Base-by-base conservation (phyloP, 768 basidiomycete species). In the Podaxis mareebaensis region DNA sequence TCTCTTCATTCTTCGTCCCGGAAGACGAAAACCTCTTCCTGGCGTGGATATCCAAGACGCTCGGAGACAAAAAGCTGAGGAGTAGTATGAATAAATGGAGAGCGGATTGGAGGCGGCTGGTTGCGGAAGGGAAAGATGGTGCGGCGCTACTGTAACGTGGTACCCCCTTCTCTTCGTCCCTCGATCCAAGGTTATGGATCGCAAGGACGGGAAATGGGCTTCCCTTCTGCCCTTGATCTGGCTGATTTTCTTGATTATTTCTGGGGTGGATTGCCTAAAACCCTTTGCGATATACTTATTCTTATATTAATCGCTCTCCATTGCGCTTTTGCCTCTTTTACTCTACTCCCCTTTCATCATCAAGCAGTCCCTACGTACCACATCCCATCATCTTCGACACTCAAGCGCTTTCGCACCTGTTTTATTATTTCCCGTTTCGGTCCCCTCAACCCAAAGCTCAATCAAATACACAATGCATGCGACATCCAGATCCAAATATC, bases 1-100 rank as follows among this genome's bases (percentile, higher is more conserved):
- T 99, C 8, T 96, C 95, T 0, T 96, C 95, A 7, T 96, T 95
- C 77, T 99, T 97, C 71, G 88, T 98, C 6, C 92, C 94, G 0
- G 92, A 96, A 73, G 87, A 93, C 68, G 96, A 99, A 65, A 86
- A 98, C 68, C 76, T 80, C 3, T 79, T 97, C 28, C 76, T 99
- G 67, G 74, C 79, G 1, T 99, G 96, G 96, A 86, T 98, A 53
- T 84, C 89, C 72, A 81, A 74, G 65, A 77, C 78, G 61, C 76
- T 85, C 7, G 78, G 77, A 13, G 80, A 84, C 71, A 84, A 85
- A 76, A 93, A 89, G 66, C 75, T 96, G 51, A 81, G 90, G 57
- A 71, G 78, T 17, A 86, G 79, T 67, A 96, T 99, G 82, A 73
- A 70, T 28, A 73, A 69, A 54, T 99, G 96, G 96, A 81, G 94